Conservation (phyloP, 257 asterid species). For the Paraleonurus japonicus region DNA sequence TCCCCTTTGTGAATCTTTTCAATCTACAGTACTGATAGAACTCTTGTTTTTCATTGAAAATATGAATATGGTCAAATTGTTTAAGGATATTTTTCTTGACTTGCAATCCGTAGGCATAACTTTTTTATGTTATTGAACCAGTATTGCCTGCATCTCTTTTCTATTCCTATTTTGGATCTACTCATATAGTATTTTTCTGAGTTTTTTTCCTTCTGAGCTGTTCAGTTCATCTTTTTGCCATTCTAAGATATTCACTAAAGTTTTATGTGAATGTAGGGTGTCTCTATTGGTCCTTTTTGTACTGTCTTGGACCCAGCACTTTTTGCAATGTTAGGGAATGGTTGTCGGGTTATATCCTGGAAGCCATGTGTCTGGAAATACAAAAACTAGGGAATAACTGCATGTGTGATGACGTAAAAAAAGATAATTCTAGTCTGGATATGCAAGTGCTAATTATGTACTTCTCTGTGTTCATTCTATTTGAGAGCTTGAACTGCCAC, state of each 20-base stretch:
- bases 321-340: slow-evolving; percentile 61
- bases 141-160: neutral
- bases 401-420: slow-evolving; percentile 73
- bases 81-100: neutral
- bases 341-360: slow-evolving; percentile 76
- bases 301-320: slow-evolving; percentile 90
- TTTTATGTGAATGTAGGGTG: slow-evolving; percentile 55
- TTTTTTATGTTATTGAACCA: neutral
- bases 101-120: neutral
- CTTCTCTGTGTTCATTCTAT: slow-evolving; percentile 3
- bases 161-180: neutral
- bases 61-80: neutral
- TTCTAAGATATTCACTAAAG: slow-evolving; percentile 22
- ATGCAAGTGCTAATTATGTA: neutral
- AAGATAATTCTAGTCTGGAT: slow-evolving; percentile 17
- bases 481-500: slow-evolving; percentile 19
- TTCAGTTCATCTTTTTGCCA: slow-evolving; percentile 10
- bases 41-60: neutral
- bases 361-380: slow-evolving; percentile 77
- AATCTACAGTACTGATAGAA: neutral
- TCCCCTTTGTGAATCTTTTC: neutral
- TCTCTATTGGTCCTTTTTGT: slow-evolving; percentile 89
- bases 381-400: slow-evolving; percentile 81
- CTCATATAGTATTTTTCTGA: neutral
- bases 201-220: slow-evolving; percentile 2